phyloP scores from a whole-genome alignment of 306 rosid species.

The Cyamopsis tetragonoloba region DNA sequence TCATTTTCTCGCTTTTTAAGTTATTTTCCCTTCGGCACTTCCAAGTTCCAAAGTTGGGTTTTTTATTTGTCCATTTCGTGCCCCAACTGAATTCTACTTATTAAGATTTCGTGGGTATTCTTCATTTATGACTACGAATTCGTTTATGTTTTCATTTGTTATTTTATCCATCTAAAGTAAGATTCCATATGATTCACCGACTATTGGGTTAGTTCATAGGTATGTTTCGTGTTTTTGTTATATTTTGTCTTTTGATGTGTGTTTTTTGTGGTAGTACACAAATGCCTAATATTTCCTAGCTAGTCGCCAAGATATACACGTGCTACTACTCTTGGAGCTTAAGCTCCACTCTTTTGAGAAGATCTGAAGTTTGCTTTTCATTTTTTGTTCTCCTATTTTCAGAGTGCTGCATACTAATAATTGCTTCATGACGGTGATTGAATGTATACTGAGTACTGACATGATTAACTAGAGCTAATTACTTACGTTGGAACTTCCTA shows the following conservation, averaged over 20 bases:
- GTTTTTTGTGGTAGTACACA: neutral
- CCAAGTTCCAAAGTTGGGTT: conserved; percentile 11
- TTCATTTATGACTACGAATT: neutral
- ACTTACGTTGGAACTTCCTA: neutral
- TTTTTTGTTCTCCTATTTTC: neutral
- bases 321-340: neutral
- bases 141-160: conserved; percentile 2
- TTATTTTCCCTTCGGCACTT: conserved; percentile 7
- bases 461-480: conserved; percentile 3
- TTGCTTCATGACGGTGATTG: conserved; percentile 28
- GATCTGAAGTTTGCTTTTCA: conserved; percentile 33
- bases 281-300: neutral
- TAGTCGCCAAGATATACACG: neutral
- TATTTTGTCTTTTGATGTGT: neutral
- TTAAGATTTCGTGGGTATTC: conserved; percentile 8
- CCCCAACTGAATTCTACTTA: conserved; percentile 5
- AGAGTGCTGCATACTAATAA: neutral
- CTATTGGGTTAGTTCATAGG: neutral
- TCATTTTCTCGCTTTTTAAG: neutral
- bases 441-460: neutral
- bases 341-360: conserved; percentile 5
- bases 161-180: neutral
- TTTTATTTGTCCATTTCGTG: neutral
- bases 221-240: conserved; percentile 1
- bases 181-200: conserved; percentile 21